Percentiles rank a stretch among this genome's conserved stretches.
Conservation (phyloP, 345 rosid species). For the Citrus cavaleriei region DNA sequence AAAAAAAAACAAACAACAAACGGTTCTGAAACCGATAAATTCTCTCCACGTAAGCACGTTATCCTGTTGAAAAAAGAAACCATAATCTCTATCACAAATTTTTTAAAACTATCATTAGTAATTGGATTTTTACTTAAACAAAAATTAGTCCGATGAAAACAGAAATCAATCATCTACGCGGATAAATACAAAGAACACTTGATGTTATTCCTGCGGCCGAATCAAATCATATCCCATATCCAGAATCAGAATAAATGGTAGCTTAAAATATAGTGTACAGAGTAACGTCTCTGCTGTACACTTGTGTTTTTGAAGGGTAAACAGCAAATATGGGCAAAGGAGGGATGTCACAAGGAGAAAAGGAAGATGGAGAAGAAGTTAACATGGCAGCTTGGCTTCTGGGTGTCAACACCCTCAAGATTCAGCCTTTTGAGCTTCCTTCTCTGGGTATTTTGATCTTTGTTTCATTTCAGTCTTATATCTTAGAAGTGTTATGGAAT, state of each 20-base stretch:
- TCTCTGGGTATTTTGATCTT: conserved; percentile 43
- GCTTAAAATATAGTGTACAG: background rate
- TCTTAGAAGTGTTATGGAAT: background rate
- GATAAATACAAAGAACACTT: background rate
- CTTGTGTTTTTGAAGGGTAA: no score
- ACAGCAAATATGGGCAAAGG: conserved; percentile 48
- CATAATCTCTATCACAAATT: no score
- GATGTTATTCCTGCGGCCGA: background rate
- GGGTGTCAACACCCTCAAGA: conserved; percentile 73
- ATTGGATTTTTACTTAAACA: no score
- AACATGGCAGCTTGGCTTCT: conserved; percentile 92
- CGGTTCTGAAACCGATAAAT: no score
- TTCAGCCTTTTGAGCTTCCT: conserved; percentile 76
- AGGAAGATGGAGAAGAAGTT: conserved; percentile 43
- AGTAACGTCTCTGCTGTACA: no score
- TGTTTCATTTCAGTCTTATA: background rate
- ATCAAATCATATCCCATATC: background rate
- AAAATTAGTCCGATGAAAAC: no score
- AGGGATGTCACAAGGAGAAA: conserved; percentile 58
- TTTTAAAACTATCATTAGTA: no score
- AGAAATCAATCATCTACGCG: background rate
- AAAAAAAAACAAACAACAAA: no score
- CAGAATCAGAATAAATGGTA: background rate
- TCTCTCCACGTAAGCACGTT: no score
- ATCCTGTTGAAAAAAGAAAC: no score